These are phyloP conservation scores for Annulohypoxylon truncatum DNA, from an alignment of 2,329 filamentous ascomycete species.

Conservation along the genomic window DNA sequence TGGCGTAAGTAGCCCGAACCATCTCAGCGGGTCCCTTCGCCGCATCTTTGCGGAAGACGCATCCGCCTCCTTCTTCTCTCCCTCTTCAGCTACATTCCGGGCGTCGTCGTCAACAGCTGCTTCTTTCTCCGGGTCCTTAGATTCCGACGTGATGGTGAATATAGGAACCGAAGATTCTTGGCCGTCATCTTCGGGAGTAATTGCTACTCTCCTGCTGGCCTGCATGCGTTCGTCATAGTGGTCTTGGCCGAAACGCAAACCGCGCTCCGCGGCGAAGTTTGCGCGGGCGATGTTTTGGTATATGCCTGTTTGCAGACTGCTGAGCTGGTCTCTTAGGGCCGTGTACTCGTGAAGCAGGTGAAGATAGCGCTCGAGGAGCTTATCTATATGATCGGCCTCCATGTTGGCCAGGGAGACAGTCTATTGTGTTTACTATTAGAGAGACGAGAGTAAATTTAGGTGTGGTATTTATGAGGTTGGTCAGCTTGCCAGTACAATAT, in stretches of 20 bases:
- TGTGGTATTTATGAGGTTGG: background rate
- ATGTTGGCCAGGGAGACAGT: constrained; percentile 40
- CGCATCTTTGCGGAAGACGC: constrained; percentile 16
- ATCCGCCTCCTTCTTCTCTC: constrained; percentile 34
- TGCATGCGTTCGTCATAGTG: constrained; percentile 81
- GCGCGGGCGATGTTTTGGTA: constrained; percentile 75
- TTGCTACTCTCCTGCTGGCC: constrained; percentile 61
- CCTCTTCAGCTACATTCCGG: constrained; percentile 6
- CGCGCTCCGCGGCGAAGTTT: constrained; percentile 75
- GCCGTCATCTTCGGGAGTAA: constrained; percentile 33
- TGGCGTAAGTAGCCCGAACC: constrained; percentile 68
- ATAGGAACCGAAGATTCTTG: constrained; percentile 28
- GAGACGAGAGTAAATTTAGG: background rate
- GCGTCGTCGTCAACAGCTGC: constrained; percentile 11
- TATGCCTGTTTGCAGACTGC: constrained; percentile 64
- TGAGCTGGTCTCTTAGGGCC: constrained; percentile 65
- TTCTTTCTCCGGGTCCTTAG: constrained; percentile 6
- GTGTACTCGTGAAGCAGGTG: constrained; percentile 74
- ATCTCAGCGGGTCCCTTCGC: constrained; percentile 65
- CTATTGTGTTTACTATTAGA: background rate
- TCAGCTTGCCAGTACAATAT: background rate
- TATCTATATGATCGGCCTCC: constrained; percentile 64
- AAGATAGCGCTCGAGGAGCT: constrained; percentile 74
- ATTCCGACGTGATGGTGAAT: constrained; percentile 42
- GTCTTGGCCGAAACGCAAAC: constrained; percentile 74